Percentiles rank a stretch among this genome's conserved stretches.
Conservation (phyloP, 106 monocot species). For the Narthecium ossifragum region DNA sequence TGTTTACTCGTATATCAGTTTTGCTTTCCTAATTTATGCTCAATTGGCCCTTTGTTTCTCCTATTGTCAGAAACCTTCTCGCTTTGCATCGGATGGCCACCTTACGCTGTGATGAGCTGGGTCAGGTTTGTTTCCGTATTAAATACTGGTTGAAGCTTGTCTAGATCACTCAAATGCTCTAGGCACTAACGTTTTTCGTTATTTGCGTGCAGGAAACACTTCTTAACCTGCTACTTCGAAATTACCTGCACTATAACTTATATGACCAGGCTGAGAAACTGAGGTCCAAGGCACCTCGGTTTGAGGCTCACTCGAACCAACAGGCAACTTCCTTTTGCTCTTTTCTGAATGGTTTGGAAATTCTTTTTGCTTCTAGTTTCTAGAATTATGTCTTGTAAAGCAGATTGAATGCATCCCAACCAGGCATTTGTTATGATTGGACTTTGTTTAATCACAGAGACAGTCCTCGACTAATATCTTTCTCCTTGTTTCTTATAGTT, state of each 20-base stretch:
- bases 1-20: too few relatives aligned
- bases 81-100: conserved; percentile 88
- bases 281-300: conserved; percentile 90
- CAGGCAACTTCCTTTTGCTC: conserved; percentile 43
- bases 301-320: conserved; percentile 97
- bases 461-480: too few relatives aligned
- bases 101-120: conserved; percentile 83
- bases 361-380: too few relatives aligned
- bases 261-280: conserved; percentile 97
- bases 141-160: not conserved
- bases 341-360: too few relatives aligned
- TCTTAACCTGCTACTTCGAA: conserved; percentile 92
- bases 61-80: conserved; percentile 57
- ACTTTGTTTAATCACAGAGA: too few relatives aligned
- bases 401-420: too few relatives aligned
- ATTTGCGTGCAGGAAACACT: conserved; percentile 76
- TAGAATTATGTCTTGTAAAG: too few relatives aligned
- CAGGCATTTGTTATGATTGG: too few relatives aligned
- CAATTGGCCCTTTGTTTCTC: not conserved
- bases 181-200: not conserved
- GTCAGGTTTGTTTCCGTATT: conserved; percentile 66
- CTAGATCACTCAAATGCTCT: not conserved
- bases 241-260: conserved; percentile 99
- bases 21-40: too few relatives aligned
- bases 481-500: conserved; percentile 43